phyloP scores from a whole-genome alignment of 78 protist genomes.

The Acrasis kona region DNA sequence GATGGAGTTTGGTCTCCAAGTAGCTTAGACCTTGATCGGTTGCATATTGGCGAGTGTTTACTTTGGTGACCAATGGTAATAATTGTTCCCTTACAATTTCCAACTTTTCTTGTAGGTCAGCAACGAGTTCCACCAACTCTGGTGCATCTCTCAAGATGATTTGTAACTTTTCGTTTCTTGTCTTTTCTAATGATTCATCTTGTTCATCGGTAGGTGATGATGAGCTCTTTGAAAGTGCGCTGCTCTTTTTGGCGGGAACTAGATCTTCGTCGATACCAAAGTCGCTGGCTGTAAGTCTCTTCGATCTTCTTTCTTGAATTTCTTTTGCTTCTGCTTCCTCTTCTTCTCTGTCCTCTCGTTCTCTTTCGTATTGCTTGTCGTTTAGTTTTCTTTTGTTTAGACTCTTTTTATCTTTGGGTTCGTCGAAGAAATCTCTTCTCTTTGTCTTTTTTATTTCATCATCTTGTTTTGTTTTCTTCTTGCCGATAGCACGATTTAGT shows the following conservation, averaged over 20 bases:
- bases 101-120: neutral
- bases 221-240: too few relatives aligned
- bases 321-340: neutral
- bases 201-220: too few relatives aligned
- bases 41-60: neutral
- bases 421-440: neutral
- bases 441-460: neutral
- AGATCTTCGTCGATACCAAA: too few relatives aligned
- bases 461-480: neutral
- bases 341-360: neutral
- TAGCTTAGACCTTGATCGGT: neutral
- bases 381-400: neutral
- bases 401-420: neutral
- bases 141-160: neutral
- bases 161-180: neutral
- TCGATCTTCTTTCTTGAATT: neutral
- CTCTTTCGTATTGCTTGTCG: neutral
- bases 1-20: slow-evolving; percentile 19
- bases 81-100: neutral
- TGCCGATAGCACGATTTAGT: neutral
- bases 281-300: too few relatives aligned
- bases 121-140: neutral
- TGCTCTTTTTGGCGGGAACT: too few relatives aligned
- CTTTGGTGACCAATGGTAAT: neutral
- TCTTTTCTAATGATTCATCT: too few relatives aligned